A percentile compares a stretch with the other conserved stretches of the same genome.
These are phyloP conservation scores for Syncephalastrum contaminatum DNA, from an alignment of 371 early-diverging fungal genomes.

Conservation along the genomic window DNA sequence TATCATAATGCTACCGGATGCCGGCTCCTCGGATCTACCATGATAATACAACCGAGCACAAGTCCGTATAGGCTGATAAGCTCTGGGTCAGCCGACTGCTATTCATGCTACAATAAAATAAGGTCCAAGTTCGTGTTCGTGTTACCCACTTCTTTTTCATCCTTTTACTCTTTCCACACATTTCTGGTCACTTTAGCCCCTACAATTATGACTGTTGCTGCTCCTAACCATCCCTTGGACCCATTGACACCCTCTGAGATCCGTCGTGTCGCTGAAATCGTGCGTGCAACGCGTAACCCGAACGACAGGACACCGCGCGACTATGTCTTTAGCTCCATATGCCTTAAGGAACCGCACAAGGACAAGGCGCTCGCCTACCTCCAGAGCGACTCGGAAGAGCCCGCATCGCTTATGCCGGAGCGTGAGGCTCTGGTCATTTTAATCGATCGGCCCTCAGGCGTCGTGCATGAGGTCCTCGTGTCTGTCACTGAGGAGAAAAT, in stretches of 20 bases:
- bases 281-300: constrained; percentile 19
- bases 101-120: no score
- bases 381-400: constrained; percentile 16
- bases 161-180: no score
- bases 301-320: constrained; percentile 9
- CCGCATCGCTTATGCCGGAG: constrained; percentile 23
- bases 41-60: no score
- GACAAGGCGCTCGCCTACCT: constrained; percentile 34
- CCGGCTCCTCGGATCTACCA: no score
- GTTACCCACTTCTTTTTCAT: no score
- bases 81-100: no score
- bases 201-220: no score
- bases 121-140: no score
- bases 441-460: constrained; percentile 29
- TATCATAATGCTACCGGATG: no score
- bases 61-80: no score
- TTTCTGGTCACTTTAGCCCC: no score
- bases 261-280: constrained; percentile 20
- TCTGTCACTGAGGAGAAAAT: constrained; percentile 19
- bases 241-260: constrained; percentile 37
- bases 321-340: constrained; percentile 39
- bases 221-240: constrained; percentile 32
- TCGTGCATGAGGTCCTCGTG: constrained; percentile 28
- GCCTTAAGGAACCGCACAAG: constrained; percentile 42
- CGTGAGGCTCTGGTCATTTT: constrained; percentile 34